Evolutionary conservation across 2,329 filamentous ascomycete genomes (phyloP), one percentile per base, ranked within the genome.

Genomic region (Colletotrichum tofieldiae): DNA sequence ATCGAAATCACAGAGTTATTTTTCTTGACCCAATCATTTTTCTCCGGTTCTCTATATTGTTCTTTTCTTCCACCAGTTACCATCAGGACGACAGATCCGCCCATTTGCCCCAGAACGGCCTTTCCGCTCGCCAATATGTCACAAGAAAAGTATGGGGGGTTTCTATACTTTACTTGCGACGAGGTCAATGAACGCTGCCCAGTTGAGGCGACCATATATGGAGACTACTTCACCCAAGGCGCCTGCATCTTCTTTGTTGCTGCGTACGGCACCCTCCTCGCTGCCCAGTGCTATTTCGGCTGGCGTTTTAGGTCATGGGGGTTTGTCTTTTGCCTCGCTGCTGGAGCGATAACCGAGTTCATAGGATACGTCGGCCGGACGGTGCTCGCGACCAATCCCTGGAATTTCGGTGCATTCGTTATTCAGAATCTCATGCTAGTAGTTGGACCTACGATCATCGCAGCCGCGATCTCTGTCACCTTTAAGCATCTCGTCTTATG

Each of bases 381-480:
- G 1, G n/a, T 12, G 2, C 47, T 66, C n/a, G 29, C 62, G 68
- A 64, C 71, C 47, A 85, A 86, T 65, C 82, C 83, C 1, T 86
- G 83, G 82, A 79, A 75, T 47, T 72, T 81, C 14, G 76, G 77
- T 29, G 80, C 80, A 16, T 85, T 86, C 74, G 80, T 82, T 45
- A 75, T 84, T 2, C 84, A 86, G 72, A 82, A 84, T 39, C 76
- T 83, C 26, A 81, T 79, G 45, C 77, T 86, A 0, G 79, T 86
- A 16, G 76, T 86, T 9, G 81, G 79, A 0, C 85, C 85, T 0
- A 82, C 82, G 0, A 82, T 87, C 60, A 77, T 85, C 7, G 84
- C 84, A 2, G 85, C 85, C 11, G 82, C 82, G 35, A 84, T 86
- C 58, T 86, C 85, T 59, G 77, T 86, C 23, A 85, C 83, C 0